Evolutionary conservation across 1,284 basidiomycete species (phyloP).

Genomic region (Cryptococcus amylolentus): DNA sequence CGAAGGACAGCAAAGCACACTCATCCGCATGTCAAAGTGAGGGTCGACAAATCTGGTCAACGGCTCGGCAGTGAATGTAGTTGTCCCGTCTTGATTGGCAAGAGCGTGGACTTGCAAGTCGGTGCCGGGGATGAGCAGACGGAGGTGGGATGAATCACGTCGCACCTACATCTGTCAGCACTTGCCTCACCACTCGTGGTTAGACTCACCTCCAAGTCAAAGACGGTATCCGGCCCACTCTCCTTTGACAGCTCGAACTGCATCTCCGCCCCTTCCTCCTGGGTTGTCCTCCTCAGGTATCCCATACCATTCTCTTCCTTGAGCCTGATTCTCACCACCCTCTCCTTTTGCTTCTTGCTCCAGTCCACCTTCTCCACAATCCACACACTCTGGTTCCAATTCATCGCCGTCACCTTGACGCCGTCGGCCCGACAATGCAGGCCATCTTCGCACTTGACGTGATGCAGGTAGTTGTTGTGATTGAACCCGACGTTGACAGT

Average conservation of each 20-base stretch:
- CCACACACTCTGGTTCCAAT: slow-evolving; percentile 43
- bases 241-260: slow-evolving; percentile 28
- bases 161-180: slow-evolving; percentile 24
- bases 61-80: slow-evolving; percentile 26
- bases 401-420: slow-evolving; percentile 31
- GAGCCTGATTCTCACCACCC: slow-evolving; percentile 27
- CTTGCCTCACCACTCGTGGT: background rate
- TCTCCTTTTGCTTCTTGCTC: slow-evolving; percentile 17
- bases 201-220: slow-evolving; percentile 38
- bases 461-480: slow-evolving; percentile 39
- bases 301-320: slow-evolving; percentile 41
- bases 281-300: slow-evolving; percentile 14
- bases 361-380: slow-evolving; percentile 17
- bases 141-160: slow-evolving; percentile 31
- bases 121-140: slow-evolving; percentile 32
- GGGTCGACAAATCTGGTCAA: slow-evolving; percentile 12
- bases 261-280: slow-evolving; percentile 15
- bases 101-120: slow-evolving; percentile 26
- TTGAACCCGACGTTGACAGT: slow-evolving; percentile 43
- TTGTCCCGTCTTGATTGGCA: slow-evolving; percentile 19
- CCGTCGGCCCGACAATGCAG: slow-evolving; percentile 32
- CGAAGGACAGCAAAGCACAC: slow-evolving; percentile 44
- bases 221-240: slow-evolving; percentile 19
- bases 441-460: slow-evolving; percentile 45
- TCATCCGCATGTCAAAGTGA: slow-evolving; percentile 43